These are phyloP conservation scores for Sporopachydermia lactativora DNA, from an alignment of 805 yeast genomes.

Conservation along the genomic window DNA sequence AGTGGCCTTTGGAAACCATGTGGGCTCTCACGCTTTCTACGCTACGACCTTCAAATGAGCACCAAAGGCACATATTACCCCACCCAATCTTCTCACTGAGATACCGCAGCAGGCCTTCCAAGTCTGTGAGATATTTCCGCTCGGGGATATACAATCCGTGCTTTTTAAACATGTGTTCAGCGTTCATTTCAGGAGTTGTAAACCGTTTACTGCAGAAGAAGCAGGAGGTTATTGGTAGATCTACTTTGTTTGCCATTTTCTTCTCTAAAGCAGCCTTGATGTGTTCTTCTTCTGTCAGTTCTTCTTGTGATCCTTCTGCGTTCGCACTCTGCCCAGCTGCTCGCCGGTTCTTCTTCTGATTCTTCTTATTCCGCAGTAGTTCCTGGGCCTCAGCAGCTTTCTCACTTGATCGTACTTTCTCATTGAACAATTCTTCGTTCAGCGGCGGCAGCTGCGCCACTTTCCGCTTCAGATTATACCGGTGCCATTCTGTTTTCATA, in stretches of 20 bases:
- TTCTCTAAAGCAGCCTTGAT: constrained; percentile 24
- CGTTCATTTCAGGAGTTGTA: constrained; percentile 39
- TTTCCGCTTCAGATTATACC: constrained; percentile 87
- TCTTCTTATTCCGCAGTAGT: constrained; percentile 8
- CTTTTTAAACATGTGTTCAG: constrained; percentile 59
- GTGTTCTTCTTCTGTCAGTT: constrained; percentile 23
- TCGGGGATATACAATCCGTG: constrained; percentile 92
- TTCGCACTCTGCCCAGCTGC: constrained; percentile 6
- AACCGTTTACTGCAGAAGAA: constrained; percentile 43
- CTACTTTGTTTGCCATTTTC: constrained; percentile 26
- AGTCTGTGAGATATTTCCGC: constrained; percentile 47
- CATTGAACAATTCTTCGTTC: constrained; percentile 52
- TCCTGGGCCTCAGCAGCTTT: constrained; percentile 10
- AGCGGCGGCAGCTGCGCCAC: constrained; percentile 76
- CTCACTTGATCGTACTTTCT: constrained; percentile 33
- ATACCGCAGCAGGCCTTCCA: constrained; percentile 58
- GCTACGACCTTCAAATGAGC: constrained; percentile 73
- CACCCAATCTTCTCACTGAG: constrained; percentile 69
- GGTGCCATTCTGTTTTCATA: constrained; percentile 97
- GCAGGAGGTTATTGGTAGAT: constrained; percentile 37
- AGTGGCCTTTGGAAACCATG: constrained; percentile 73
- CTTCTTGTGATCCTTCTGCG: constrained; percentile 17
- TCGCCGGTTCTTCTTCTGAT: constrained; percentile 9
- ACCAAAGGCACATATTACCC: constrained; percentile 73
- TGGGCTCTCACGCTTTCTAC: constrained; percentile 85